Evolutionary conservation across 768 basidiomycete species (phyloP), one percentile per base, ranked within the genome.

Genomic region (Coprinellus aureogranulatus): DNA sequence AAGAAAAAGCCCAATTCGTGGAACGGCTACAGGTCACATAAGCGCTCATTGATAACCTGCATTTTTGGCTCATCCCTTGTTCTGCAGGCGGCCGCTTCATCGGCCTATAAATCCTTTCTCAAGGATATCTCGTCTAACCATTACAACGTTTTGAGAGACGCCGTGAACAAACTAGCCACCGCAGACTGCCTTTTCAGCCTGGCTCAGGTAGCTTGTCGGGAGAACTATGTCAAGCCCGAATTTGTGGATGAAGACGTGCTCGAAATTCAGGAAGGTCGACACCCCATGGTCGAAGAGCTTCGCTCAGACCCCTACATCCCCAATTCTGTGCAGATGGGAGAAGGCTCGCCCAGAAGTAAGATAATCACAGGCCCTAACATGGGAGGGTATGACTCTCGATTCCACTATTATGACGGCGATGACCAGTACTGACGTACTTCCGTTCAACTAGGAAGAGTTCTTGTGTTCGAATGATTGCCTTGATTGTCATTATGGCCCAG

Each of bases 281-380:
- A 99, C 75, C 96, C 96, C 0, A 93, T 98, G 84, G 84, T 95
- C 16, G 95, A 97, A 69, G 80, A 80, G 9, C 72, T 94, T 22
- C 77, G 85, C 39, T 73, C 86, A 1, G 85, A 90, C 59, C 92
- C 94, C 2, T 96, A 92, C 71, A 87, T 98, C 1, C 88, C 93
- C 2, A 98, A 97, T 68, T 81, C 85, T 12, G 70, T 96, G 18
- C 64, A 71, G 1, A 84, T 97, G 67, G 88, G 88, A 8, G 80
- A 75, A 18, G 76, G 67, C 14, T 67, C 72, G 20, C 70, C 83
- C 2, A 72, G 81, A 42, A 83, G 75, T 66, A 86, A 87, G 68
- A 81, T 92, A 47, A 88, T 93, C 59, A 93, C 90, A 0, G 92
- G 92, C 10, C 90, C 89, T 1, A 92, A 91, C 64, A 90, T 92